Evolutionary conservation across 2,329 filamentous ascomycete genomes (phyloP).

Genomic region (Gaeumannomyces sp.): DNA sequence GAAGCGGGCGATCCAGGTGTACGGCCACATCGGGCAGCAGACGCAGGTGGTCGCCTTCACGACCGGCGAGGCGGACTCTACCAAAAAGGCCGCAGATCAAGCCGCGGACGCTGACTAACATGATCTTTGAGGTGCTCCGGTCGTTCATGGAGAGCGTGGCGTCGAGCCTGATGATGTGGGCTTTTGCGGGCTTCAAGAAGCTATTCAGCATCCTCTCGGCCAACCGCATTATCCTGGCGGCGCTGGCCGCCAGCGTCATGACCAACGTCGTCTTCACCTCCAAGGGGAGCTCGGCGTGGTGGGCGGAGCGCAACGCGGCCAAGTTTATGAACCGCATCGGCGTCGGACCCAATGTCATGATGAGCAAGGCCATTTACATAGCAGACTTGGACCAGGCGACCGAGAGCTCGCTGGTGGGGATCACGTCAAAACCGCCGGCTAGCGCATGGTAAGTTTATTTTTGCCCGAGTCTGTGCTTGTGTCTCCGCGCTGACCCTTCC

Average conservation of each 20-base stretch:
- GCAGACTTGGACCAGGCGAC: slow-evolving; percentile 67
- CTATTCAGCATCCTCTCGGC: slow-evolving; percentile 64
- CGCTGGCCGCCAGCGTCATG: slow-evolving; percentile 63
- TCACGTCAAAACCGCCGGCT: slow-evolving; percentile 31
- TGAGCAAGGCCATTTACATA: slow-evolving; percentile 82
- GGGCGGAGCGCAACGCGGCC: slow-evolving; percentile 72
- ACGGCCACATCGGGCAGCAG: slow-evolving; percentile 67
- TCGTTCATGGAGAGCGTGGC: slow-evolving; percentile 70
- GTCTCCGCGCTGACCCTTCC: neutral
- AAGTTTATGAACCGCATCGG: slow-evolving; percentile 79
- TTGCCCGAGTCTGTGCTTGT: neutral
- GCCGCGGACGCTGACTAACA: slow-evolving; percentile 56
- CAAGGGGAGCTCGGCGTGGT: slow-evolving; percentile 71
- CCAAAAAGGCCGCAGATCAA: slow-evolving; percentile 55
- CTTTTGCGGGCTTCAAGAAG: slow-evolving; percentile 59
- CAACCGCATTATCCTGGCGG: slow-evolving; percentile 64
- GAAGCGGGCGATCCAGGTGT: slow-evolving; percentile 72
- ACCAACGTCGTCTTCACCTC: slow-evolving; percentile 72
- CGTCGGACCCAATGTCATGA: slow-evolving; percentile 68
- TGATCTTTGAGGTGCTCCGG: slow-evolving; percentile 66
- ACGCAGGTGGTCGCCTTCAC: slow-evolving; percentile 57
- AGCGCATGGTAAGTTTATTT: slow-evolving; percentile 42
- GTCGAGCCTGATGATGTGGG: slow-evolving; percentile 71
- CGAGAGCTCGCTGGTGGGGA: slow-evolving; percentile 27
- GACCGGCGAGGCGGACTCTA: slow-evolving; percentile 32